Conservation (phyloP, 352 stramenopile species). For the Pythium chondricola region DNA sequence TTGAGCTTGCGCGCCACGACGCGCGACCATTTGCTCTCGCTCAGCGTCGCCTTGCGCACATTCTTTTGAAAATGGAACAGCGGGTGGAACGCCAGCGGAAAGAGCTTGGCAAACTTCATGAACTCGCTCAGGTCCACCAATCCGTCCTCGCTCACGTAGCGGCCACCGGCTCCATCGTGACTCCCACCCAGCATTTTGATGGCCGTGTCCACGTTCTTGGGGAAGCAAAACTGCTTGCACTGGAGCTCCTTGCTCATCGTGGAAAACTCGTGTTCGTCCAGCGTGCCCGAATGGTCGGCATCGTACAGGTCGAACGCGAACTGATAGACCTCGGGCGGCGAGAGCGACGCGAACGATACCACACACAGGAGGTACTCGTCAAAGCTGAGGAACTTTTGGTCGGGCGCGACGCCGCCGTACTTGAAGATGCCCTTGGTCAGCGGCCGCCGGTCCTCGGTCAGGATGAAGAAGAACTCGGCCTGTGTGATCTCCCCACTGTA, state of each 20-base stretch:
- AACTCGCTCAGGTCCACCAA: slow-evolving; percentile 20
- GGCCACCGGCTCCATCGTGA: neutral
- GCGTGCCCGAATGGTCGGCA: slow-evolving; percentile 37
- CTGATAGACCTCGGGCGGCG: slow-evolving; percentile 60
- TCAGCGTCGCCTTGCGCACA: slow-evolving; percentile 9
- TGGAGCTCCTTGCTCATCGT: slow-evolving; percentile 63
- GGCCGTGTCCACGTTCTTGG: slow-evolving; percentile 51
- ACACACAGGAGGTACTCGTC: slow-evolving; percentile 58
- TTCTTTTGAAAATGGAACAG: slow-evolving; percentile 22
- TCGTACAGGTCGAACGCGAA: slow-evolving; percentile 73
- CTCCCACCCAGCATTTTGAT: slow-evolving; percentile 47
- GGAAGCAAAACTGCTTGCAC: slow-evolving; percentile 58
- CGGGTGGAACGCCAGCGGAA: slow-evolving; percentile 16
- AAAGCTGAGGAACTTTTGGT: slow-evolving; percentile 60
- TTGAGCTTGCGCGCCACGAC: slow-evolving; percentile 42
- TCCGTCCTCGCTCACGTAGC: slow-evolving; percentile 11
- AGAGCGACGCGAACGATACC: slow-evolving; percentile 49
- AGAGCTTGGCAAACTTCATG: slow-evolving; percentile 19
- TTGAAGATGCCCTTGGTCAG: slow-evolving; percentile 51
- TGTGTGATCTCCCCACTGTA: slow-evolving; percentile 65
- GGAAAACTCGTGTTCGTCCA: slow-evolving; percentile 57
- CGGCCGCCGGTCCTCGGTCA: slow-evolving; percentile 45
- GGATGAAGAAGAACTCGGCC: slow-evolving; percentile 70
- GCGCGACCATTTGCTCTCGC: slow-evolving; percentile 15
- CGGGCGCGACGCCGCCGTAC: slow-evolving; percentile 26